Evolutionary conservation across 331 rosid species (phyloP).

Genomic region (Rosa hybrid): DNA sequence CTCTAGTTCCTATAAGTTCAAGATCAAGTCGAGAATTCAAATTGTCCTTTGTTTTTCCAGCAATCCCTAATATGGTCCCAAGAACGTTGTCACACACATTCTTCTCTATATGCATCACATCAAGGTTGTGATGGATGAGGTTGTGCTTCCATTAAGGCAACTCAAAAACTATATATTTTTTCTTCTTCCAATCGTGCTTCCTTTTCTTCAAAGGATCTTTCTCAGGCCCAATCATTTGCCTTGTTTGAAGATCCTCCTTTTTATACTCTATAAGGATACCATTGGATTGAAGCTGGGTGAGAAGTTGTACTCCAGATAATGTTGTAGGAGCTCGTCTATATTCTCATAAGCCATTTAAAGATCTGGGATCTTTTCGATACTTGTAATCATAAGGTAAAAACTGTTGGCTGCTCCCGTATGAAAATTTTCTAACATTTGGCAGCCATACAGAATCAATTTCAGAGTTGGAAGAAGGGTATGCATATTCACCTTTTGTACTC

Average conservation of each 20-base stretch:
- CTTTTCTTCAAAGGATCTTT: neutral
- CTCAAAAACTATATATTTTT: neutral
- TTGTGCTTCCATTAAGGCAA: neutral
- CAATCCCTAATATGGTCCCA: neutral
- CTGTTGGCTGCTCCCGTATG: too few species aligned
- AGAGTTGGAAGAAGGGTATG: neutral
- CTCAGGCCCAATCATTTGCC: neutral
- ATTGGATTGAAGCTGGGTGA: neutral
- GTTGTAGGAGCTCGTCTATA: neutral
- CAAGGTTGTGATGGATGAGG: neutral
- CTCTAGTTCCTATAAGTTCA: neutral
- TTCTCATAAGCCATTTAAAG: neutral
- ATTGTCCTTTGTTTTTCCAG: neutral
- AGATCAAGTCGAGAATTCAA: neutral
- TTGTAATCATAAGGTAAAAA: neutral
- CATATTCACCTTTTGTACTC: neutral
- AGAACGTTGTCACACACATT: neutral
- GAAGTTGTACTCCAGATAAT: neutral
- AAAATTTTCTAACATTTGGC: fast-evolving
- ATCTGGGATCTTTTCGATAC: neutral
- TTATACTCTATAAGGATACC: neutral
- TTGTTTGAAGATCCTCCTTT: neutral
- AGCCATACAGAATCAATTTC: neutral
- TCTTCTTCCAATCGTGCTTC: neutral
- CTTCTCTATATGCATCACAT: conserved; percentile 4